Conservation (phyloP, 345 rosid genomes). For the Gynandropsis gynandra region DNA sequence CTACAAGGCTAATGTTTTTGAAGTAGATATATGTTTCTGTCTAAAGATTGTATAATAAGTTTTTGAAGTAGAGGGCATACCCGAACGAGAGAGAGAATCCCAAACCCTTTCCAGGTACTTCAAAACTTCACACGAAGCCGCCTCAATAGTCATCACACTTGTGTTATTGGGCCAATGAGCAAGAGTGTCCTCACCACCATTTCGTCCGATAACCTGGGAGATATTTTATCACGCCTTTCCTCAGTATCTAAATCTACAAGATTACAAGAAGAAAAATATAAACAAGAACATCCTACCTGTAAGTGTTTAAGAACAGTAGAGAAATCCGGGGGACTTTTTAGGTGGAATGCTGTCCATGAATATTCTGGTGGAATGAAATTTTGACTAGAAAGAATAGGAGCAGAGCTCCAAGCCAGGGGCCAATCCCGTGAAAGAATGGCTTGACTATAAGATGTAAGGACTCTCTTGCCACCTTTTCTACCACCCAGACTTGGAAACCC, state of each 20-base stretch:
- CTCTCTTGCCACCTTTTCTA: constrained; percentile 59
- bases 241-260: background rate
- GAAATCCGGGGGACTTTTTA: constrained; percentile 82
- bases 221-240: constrained; percentile 20
- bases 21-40: background rate
- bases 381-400: constrained; percentile 72
- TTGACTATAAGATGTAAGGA: constrained; percentile 71
- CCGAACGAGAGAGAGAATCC: constrained; percentile 77
- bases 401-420: constrained; percentile 91
- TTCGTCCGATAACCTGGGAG: constrained; percentile 62
- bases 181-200: constrained; percentile 92
- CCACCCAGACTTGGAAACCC: constrained; percentile 72
- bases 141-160: constrained; percentile 63
- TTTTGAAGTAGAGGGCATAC: constrained; percentile 28
- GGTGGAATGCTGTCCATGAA: constrained; percentile 73
- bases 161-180: constrained; percentile 89
- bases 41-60: constrained; percentile 6
- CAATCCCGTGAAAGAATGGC: constrained; percentile 73
- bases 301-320: constrained; percentile 77
- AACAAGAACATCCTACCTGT: constrained; percentile 40
- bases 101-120: constrained; percentile 73
- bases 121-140: constrained; percentile 70
- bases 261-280: constrained; percentile 13
- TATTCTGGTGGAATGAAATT: constrained; percentile 76
- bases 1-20: too few relatives aligned